Evolutionary conservation across 2,329 filamentous ascomycete genomes (phyloP).

Genomic region (Fusarium albosuccineum): DNA sequence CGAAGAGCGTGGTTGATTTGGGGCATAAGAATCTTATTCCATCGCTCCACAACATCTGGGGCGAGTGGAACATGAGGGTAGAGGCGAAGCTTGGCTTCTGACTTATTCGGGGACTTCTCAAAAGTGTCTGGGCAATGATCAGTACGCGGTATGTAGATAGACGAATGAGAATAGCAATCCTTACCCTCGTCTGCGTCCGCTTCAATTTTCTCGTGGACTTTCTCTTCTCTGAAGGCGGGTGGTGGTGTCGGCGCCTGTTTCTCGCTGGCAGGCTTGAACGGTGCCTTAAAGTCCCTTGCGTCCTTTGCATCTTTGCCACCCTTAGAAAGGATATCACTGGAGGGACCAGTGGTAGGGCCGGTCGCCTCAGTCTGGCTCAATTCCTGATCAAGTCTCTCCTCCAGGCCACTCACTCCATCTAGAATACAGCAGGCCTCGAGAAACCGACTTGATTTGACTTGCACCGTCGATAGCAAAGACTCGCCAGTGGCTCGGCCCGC

Average conservation of each 20-base stretch:
- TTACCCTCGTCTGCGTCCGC: slow-evolving; percentile 40
- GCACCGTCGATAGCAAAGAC: slow-evolving; percentile 65
- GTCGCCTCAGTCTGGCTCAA: slow-evolving; percentile 47
- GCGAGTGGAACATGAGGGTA: slow-evolving; percentile 71
- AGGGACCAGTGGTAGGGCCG: background rate
- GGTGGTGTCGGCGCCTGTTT: slow-evolving; percentile 28
- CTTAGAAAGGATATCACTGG: slow-evolving; percentile 15
- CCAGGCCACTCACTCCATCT: slow-evolving; percentile 69
- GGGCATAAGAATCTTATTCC: slow-evolving; percentile 78
- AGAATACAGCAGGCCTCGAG: slow-evolving; percentile 72
- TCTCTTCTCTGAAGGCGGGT: slow-evolving; percentile 20
- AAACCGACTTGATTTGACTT: slow-evolving; percentile 68
- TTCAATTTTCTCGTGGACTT: slow-evolving; percentile 16
- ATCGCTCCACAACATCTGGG: slow-evolving; percentile 74
- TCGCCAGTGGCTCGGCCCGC: slow-evolving; percentile 61
- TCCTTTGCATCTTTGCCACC: slow-evolving; percentile 32
- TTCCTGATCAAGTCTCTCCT: slow-evolving; percentile 66
- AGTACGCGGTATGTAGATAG: background rate
- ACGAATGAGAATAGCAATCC: background rate
- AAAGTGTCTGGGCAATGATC: slow-evolving; percentile 34
- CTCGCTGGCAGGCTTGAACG: slow-evolving; percentile 23
- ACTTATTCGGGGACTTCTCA: slow-evolving; percentile 37
- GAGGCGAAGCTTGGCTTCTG: slow-evolving; percentile 63
- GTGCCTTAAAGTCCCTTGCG: slow-evolving; percentile 20
- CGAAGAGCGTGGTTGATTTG: slow-evolving; percentile 79